A percentile compares a stretch with the other conserved stretches of the same genome.
Evolutionary conservation across 805 yeast genomes (phyloP).

Genomic region (Yarrowia osloensis): DNA sequence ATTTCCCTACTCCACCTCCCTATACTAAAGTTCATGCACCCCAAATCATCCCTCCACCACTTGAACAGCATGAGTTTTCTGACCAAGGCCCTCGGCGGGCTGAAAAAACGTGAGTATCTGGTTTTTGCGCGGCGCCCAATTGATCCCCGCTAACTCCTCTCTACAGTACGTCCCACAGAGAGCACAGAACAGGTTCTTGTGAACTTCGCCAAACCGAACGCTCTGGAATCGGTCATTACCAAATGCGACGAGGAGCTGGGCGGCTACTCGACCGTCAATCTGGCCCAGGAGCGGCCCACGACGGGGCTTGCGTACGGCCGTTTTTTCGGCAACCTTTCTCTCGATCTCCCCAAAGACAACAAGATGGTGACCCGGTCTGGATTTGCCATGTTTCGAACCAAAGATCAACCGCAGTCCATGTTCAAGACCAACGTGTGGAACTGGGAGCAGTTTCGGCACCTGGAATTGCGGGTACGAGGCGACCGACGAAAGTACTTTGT

Average conservation of each 20-base stretch:
- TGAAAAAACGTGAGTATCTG: slow-evolving; percentile 5
- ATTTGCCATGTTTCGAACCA: slow-evolving; percentile 82
- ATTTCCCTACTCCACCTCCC: no score
- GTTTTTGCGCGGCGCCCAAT: not conserved
- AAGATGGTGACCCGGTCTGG: slow-evolving; percentile 68
- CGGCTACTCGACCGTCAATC: slow-evolving; percentile 69
- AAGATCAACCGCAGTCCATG: slow-evolving; percentile 55
- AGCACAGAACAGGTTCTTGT: slow-evolving; percentile 50
- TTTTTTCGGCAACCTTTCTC: slow-evolving; percentile 68
- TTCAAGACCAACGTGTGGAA: slow-evolving; percentile 62
- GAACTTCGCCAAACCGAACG: slow-evolving; percentile 54
- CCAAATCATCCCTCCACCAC: no score
- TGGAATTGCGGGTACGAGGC: slow-evolving; percentile 71
- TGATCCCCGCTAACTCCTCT: not conserved
- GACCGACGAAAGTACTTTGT: slow-evolving; percentile 74
- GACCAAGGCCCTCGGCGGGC: slow-evolving; percentile 13
- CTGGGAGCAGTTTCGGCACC: slow-evolving; percentile 61
- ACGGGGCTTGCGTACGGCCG: slow-evolving; percentile 48
- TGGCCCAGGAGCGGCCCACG: slow-evolving; percentile 38
- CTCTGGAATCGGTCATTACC: slow-evolving; percentile 54
- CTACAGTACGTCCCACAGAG: slow-evolving; percentile 7
- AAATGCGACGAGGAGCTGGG: slow-evolving; percentile 77
- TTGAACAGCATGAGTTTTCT: slow-evolving; percentile 23
- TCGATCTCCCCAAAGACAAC: slow-evolving; percentile 65
- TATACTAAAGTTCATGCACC: no score